Conservation (phyloP, 1,139 yeast species). For the Yamadazyma atmosphaerica region DNA sequence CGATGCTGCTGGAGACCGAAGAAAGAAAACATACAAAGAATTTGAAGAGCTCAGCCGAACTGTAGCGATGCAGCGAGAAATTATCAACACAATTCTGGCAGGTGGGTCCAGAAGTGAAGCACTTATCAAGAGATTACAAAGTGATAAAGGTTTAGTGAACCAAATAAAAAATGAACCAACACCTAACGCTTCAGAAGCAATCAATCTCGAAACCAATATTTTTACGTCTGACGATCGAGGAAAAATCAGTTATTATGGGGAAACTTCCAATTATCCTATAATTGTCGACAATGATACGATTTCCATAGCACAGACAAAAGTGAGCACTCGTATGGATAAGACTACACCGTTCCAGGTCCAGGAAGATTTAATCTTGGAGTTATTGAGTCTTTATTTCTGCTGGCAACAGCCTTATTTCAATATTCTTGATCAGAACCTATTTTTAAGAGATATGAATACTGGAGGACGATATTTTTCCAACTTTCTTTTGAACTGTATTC, state of each 20-base stretch:
- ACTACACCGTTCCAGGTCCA: neutral
- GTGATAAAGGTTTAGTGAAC: conserved; percentile 2
- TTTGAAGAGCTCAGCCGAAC: conserved; percentile 7
- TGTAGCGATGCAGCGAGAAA: conserved; percentile 5
- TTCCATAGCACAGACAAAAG: neutral
- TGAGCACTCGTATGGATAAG: neutral
- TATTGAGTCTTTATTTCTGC: conserved; percentile 12
- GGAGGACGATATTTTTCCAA: conserved; percentile 13
- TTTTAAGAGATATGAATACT: conserved; percentile 13
- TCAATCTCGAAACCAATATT: conserved; percentile 4
- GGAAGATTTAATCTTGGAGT: conserved; percentile 10
- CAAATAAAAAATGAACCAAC: neutral
- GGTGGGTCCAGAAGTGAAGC: conserved; percentile 8
- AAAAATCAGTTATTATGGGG: conserved; percentile 13
- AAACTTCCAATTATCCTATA: conserved; percentile 13
- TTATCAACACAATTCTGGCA: conserved; percentile 7
- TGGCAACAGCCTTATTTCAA: conserved; percentile 15
- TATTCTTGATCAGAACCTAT: conserved; percentile 10
- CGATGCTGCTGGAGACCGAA: conserved; percentile 5
- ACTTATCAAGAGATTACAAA: conserved; percentile 4
- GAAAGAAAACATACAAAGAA: conserved; percentile 6
- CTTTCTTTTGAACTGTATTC: conserved; percentile 10
- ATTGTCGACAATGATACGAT: conserved; percentile 3
- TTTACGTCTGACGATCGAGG: conserved; percentile 11
- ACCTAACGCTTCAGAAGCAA: neutral